Conservation (phyloP, 208 protist genomes). For the Pavlovales sp. region DNA sequence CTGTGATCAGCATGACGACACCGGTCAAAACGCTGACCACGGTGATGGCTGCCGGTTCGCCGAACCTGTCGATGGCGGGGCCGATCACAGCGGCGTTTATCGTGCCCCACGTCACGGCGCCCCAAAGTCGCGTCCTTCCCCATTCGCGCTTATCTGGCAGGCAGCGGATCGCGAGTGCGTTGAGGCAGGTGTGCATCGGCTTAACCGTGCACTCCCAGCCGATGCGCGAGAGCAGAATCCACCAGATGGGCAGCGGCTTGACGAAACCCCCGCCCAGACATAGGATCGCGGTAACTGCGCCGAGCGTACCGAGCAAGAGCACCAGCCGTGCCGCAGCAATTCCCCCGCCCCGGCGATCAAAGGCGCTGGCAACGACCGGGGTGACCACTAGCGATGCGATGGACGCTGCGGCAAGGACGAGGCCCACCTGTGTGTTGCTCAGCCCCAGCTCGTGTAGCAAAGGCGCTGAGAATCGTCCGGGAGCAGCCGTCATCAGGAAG, state of each 20-base stretch:
- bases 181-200: background rate
- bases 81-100: background rate
- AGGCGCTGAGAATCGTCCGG: background rate
- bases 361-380: background rate
- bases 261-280: background rate
- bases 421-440: background rate
- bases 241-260: background rate
- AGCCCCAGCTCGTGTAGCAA: background rate
- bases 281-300: background rate
- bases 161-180: background rate
- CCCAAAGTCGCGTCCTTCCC: background rate
- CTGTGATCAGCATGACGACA: background rate
- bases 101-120: background rate
- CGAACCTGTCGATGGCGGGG: background rate
- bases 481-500: background rate
- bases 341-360: background rate
- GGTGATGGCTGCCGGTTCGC: background rate
- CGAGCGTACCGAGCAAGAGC: background rate
- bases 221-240: background rate
- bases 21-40: background rate
- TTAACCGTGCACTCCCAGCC: background rate
- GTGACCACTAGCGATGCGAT: background rate
- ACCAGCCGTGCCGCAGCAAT: background rate
- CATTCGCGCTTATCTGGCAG: background rate
- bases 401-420: background rate